Evolutionary conservation across 2,329 filamentous ascomycete species (phyloP).

Genomic region (Pyricularia sp.): DNA sequence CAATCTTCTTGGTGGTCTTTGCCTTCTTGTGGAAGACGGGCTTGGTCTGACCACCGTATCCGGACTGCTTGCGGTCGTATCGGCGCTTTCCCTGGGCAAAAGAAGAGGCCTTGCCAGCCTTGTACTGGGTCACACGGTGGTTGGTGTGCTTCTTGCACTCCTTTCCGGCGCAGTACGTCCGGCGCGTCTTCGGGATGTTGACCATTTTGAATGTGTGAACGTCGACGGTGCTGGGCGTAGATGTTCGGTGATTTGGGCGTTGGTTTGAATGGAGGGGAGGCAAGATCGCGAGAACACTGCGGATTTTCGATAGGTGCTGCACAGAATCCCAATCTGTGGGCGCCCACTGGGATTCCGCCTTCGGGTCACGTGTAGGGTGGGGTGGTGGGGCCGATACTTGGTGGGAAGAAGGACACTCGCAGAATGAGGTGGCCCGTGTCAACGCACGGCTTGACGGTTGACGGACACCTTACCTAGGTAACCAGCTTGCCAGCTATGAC

Average conservation of each 20-base stretch:
- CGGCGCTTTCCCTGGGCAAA: slow-evolving; percentile 89
- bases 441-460: too few species aligned
- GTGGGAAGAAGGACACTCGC: too few species aligned
- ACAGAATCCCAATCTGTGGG: not conserved
- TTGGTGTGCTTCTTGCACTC: slow-evolving; percentile 71
- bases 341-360: not conserved
- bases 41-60: slow-evolving; percentile 99
- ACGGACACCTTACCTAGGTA: too few species aligned
- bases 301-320: not conserved
- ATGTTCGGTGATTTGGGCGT: not conserved
- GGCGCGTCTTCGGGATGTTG: slow-evolving; percentile 81
- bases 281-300: not conserved
- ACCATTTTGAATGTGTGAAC: slow-evolving; percentile 37
- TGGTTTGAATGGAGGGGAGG: not conserved
- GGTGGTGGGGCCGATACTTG: not conserved
- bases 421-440: too few species aligned
- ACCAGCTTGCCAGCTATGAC: too few species aligned
- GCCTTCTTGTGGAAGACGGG: slow-evolving; percentile 99
- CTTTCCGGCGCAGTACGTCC: slow-evolving; percentile 62
- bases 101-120: slow-evolving; percentile 24
- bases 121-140: slow-evolving; percentile 83
- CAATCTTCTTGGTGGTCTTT: slow-evolving; percentile 99
- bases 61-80: slow-evolving; percentile 98
- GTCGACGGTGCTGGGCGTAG: slow-evolving; percentile 2
- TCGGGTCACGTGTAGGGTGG: not conserved